Conservation (phyloP, 257 asterid species). For the Nicotiana sylvestris region DNA sequence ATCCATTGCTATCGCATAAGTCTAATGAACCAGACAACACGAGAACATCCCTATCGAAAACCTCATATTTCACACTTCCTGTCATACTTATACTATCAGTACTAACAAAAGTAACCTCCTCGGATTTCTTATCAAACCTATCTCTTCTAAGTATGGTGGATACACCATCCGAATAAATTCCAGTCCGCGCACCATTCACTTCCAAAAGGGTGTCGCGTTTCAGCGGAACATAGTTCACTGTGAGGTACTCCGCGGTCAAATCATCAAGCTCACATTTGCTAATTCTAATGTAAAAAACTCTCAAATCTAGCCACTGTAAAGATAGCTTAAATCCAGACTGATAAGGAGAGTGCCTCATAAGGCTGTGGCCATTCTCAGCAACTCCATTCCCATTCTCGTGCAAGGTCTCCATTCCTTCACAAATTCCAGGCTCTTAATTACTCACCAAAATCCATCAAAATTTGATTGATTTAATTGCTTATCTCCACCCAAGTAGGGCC, state of each 20-base stretch:
- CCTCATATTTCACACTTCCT: slow-evolving; percentile 63
- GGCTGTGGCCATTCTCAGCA: slow-evolving; percentile 33
- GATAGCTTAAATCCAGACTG: slow-evolving; percentile 28
- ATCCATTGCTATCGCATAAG: slow-evolving; percentile 32
- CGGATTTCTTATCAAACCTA: slow-evolving; percentile 51
- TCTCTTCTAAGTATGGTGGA: slow-evolving; percentile 56
- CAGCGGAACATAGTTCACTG: slow-evolving; percentile 58
- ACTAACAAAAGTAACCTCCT: slow-evolving; percentile 58
- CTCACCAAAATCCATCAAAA: slow-evolving; percentile 36
- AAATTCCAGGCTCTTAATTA: slow-evolving; percentile 19
- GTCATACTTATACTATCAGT: slow-evolving; percentile 57
- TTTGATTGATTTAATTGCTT: slow-evolving; percentile 1
- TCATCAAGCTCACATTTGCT: slow-evolving; percentile 59
- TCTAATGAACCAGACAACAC: slow-evolving; percentile 51
- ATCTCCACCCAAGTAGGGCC: neutral
- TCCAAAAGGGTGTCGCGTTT: slow-evolving; percentile 57
- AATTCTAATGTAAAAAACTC: slow-evolving; percentile 60
- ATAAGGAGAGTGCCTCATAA: slow-evolving; percentile 23
- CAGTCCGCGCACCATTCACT: slow-evolving; percentile 54
- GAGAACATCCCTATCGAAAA: slow-evolving; percentile 33
- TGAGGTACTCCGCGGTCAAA: slow-evolving; percentile 48
- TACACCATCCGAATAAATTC: slow-evolving; percentile 53
- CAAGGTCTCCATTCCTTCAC: slow-evolving; percentile 33
- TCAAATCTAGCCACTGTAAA: slow-evolving; percentile 62
- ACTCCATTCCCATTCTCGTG: slow-evolving; percentile 28